A percentile compares a stretch with the other conserved stretches of the same genome.
Evolutionary conservation across 176 grass and related monocot species (phyloP).

Genomic region (Oryza longistaminata): DNA sequence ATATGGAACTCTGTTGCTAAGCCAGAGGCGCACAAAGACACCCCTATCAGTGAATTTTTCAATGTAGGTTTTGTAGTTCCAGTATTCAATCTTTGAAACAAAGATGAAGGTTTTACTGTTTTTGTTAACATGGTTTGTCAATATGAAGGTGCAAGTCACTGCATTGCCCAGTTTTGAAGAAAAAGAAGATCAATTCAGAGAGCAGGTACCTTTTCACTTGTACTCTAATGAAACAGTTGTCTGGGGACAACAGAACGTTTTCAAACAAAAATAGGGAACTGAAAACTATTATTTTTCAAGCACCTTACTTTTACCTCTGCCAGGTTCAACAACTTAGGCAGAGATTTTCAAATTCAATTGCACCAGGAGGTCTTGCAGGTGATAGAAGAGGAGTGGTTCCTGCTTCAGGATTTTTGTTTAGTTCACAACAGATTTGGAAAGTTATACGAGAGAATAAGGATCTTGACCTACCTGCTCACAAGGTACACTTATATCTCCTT

Average conservation of each 20-base stretch:
- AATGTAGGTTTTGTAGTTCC: constrained; percentile 53
- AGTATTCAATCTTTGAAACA: not conserved
- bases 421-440: constrained; percentile 96
- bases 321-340: constrained; percentile 95
- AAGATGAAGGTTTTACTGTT: constrained; percentile 21
- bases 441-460: constrained; percentile 94
- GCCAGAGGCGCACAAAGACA: constrained; percentile 92
- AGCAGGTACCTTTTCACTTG: constrained; percentile 64
- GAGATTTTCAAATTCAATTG: constrained; percentile 91
- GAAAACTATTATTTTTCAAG: constrained; percentile 27
- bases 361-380: constrained; percentile 90
- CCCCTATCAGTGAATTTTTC: constrained; percentile 87
- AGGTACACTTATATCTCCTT: constrained; percentile 51
- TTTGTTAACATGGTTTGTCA: constrained; percentile 17
- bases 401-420: constrained; percentile 96
- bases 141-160: constrained; percentile 85
- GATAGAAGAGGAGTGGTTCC: constrained; percentile 96
- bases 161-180: constrained; percentile 95
- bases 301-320: constrained; percentile 40
- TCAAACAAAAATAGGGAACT: not conserved
- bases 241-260: not conserved
- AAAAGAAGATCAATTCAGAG: constrained; percentile 92
- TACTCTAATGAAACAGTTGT: not conserved
- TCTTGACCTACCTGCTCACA: constrained; percentile 99
- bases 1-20: constrained; percentile 95